A percentile compares a stretch with the other conserved stretches of the same genome.
phyloP scores from a whole-genome alignment of 805 yeast genomes.

The Allodekkera sacchari region DNA sequence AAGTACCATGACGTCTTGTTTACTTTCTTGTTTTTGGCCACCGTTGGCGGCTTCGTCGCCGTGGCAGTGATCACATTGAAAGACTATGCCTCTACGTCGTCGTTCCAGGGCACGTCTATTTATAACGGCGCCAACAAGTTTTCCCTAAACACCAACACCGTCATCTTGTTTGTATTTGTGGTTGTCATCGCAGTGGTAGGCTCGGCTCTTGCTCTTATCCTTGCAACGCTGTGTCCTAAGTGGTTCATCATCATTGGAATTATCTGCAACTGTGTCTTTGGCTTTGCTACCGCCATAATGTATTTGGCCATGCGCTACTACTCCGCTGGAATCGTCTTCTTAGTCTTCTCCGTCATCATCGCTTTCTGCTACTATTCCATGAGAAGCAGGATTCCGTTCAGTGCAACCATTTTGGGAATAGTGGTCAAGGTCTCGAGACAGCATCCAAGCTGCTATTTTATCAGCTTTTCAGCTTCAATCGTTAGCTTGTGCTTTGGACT shows the following conservation, averaged over 20 bases:
- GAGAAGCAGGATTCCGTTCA: slow-evolving; percentile 19
- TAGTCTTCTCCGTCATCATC: slow-evolving; percentile 18
- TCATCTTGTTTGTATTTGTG: slow-evolving; percentile 59
- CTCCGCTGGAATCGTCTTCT: slow-evolving; percentile 64
- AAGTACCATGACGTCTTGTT: slow-evolving; percentile 66
- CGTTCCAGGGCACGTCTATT: slow-evolving; percentile 54
- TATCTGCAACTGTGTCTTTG: slow-evolving; percentile 58
- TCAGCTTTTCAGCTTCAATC: slow-evolving; percentile 30
- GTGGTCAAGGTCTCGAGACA: slow-evolving; percentile 65
- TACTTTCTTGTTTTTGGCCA: slow-evolving; percentile 36
- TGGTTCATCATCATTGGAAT: slow-evolving; percentile 63
- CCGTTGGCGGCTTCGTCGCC: slow-evolving; percentile 57
- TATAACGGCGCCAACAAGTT: slow-evolving; percentile 45
- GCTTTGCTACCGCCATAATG: slow-evolving; percentile 70
- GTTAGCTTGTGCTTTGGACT: slow-evolving; percentile 55
- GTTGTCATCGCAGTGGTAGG: slow-evolving; percentile 52
- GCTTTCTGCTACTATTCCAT: slow-evolving; percentile 13
- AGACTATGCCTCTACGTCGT: slow-evolving; percentile 49
- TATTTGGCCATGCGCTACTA: slow-evolving; percentile 61
- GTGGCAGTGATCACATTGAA: slow-evolving; percentile 62
- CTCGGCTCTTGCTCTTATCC: slow-evolving; percentile 43
- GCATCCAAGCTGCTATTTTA: slow-evolving; percentile 58
- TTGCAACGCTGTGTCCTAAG: slow-evolving; percentile 59
- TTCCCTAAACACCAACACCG: slow-evolving; percentile 67
- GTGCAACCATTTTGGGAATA: slow-evolving; percentile 18